phyloP scores from a whole-genome alignment of 441 rosid genomes.

The Pelargonium citronellum region DNA sequence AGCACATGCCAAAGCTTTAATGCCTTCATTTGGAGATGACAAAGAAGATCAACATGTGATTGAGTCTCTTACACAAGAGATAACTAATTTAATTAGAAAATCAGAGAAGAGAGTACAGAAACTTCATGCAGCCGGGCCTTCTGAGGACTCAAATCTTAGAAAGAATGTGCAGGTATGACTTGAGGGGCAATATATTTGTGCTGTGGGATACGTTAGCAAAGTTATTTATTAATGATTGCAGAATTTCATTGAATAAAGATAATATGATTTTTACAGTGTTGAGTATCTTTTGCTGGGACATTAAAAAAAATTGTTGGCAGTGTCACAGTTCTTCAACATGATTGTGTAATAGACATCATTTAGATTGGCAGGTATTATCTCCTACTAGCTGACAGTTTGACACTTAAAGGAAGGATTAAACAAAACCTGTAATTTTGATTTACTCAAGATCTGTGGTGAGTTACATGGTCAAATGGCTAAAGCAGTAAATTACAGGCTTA shows the following conservation, averaged over 20 bases:
- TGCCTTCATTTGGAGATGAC: slow-evolving; percentile 92
- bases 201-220: background rate
- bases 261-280: too few relatives aligned
- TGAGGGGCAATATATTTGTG: slow-evolving; percentile 5
- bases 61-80: slow-evolving; percentile 68
- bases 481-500: background rate
- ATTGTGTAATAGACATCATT: background rate
- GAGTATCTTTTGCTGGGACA: too few relatives aligned
- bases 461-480: background rate
- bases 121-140: slow-evolving; percentile 63
- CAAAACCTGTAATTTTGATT: background rate
- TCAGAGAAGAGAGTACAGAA: slow-evolving; percentile 74
- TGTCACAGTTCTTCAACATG: background rate
- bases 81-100: slow-evolving; percentile 60
- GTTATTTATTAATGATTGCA: background rate
- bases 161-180: slow-evolving; percentile 73
- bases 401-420: background rate
- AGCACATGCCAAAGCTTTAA: slow-evolving; percentile 85
- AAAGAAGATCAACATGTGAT: slow-evolving; percentile 75
- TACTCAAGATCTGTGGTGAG: background rate
- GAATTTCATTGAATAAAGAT: slow-evolving; percentile 7
- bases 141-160: slow-evolving; percentile 82
- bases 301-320: background rate
- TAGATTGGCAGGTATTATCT: background rate
- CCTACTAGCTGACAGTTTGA: background rate